Conservation (phyloP, 1,284 basidiomycete genomes). For the Cryptococcus sp. region DNA sequence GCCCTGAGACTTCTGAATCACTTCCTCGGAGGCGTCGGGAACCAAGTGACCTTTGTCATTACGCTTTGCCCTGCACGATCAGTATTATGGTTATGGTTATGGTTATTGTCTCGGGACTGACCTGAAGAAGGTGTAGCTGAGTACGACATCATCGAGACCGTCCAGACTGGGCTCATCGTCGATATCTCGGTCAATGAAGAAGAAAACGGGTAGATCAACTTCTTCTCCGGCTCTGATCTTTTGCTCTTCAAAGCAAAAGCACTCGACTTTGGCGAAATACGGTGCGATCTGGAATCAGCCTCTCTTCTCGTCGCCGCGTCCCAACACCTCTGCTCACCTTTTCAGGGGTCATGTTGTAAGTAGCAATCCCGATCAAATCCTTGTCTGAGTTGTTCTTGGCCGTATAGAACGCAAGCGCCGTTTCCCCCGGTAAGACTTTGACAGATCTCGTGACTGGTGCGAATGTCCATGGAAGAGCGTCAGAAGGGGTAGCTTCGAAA, state of each 20-base stretch:
- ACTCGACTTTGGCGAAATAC: constrained; percentile 99
- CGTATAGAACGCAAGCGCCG: constrained; percentile 92
- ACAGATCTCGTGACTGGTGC: constrained; percentile 86
- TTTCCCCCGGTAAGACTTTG: constrained; percentile 89
- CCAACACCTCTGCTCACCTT: constrained; percentile 33
- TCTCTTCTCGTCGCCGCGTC: background rate
- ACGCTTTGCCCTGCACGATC: constrained; percentile 61
- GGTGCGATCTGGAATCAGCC: constrained; percentile 70
- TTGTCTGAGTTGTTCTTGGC: constrained; percentile 79
- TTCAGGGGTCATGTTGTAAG: constrained; percentile 77
- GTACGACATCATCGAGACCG: constrained; percentile 82
- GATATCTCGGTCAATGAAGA: constrained; percentile 97
- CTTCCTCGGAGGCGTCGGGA: constrained; percentile 75
- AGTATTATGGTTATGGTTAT: background rate
- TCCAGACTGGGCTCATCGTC: constrained; percentile 84
- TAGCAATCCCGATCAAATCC: constrained; percentile 97
- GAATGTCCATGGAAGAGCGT: constrained; percentile 90
- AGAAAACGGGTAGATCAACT: constrained; percentile 95
- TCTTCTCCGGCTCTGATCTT: constrained; percentile 91
- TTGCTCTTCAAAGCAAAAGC: constrained; percentile 99
- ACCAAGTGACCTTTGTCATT: constrained; percentile 76
- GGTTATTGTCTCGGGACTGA: constrained; percentile 44
- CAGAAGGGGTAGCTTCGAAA: constrained; percentile 89
- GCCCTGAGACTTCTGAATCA: constrained; percentile 69
- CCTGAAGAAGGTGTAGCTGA: constrained; percentile 98